phyloP scores from a whole-genome alignment of 1,139 yeast genomes.

The Magnusiomyces suaveolens region DNA sequence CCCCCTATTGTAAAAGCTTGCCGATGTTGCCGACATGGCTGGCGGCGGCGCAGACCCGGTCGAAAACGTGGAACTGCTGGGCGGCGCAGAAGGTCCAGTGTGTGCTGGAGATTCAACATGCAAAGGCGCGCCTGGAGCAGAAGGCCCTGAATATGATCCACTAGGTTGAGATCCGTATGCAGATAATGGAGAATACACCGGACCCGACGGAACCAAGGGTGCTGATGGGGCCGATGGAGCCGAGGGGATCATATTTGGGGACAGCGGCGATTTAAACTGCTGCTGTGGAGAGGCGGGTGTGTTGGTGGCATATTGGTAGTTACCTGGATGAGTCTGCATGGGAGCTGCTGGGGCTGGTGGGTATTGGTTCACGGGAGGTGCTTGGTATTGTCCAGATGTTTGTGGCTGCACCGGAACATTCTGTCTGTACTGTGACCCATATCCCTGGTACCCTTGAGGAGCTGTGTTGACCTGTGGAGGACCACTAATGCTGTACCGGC shows the following conservation, averaged over 20 bases:
- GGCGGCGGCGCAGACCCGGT: not conserved
- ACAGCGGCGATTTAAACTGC: slow-evolving; percentile 22
- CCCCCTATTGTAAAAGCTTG: not conserved
- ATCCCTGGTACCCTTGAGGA: slow-evolving; percentile 4
- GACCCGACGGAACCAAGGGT: slow-evolving; percentile 30
- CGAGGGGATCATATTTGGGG: not conserved
- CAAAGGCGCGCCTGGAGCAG: not conserved
- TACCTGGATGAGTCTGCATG: slow-evolving; percentile 21
- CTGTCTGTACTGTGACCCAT: slow-evolving; percentile 5
- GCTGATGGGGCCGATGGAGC: slow-evolving; percentile 30
- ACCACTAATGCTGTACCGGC: slow-evolving; percentile 19
- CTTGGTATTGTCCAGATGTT: slow-evolving; percentile 7
- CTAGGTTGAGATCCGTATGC: slow-evolving; percentile 20
- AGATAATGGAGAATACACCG: slow-evolving; percentile 24
- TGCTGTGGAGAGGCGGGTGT: slow-evolving; percentile 27
- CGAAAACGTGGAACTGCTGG: not conserved
- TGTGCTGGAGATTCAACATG: not conserved
- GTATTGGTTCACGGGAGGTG: slow-evolving; percentile 8
- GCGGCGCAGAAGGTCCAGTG: not conserved
- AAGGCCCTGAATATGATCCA: not conserved
- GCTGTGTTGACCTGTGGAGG: slow-evolving; percentile 5
- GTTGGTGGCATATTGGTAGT: slow-evolving; percentile 21
- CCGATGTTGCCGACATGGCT: not conserved
- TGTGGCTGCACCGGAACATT: slow-evolving; percentile 9
- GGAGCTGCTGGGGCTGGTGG: slow-evolving; percentile 21